Conservation (phyloP, 2,329 filamentous ascomycete species). For the Paracamarosporium sp. region DNA sequence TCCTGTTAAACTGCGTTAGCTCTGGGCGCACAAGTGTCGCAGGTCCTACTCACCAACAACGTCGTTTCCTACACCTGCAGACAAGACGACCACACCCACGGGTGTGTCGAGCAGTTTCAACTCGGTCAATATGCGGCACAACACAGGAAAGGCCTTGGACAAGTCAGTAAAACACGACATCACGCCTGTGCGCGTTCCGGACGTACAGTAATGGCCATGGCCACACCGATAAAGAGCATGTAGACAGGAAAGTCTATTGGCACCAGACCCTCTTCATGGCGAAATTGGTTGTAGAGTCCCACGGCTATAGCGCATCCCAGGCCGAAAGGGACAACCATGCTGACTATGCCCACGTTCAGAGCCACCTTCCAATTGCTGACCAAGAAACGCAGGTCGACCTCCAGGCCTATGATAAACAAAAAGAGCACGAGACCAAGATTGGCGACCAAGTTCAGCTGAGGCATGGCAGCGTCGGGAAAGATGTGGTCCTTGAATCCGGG, state of each 20-base stretch:
- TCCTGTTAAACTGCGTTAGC: constrained; percentile 45
- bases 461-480: constrained; percentile 77
- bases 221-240: constrained; percentile 86
- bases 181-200: too few relatives aligned
- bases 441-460: constrained; percentile 76
- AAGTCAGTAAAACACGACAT: constrained; percentile 11
- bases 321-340: constrained; percentile 84
- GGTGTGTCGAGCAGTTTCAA: constrained; percentile 82
- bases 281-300: constrained; percentile 79
- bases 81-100: constrained; percentile 87
- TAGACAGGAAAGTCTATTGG: constrained; percentile 68
- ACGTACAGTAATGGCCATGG: constrained; percentile 84
- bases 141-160: constrained; percentile 76
- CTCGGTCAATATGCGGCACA: constrained; percentile 92
- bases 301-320: constrained; percentile 81
- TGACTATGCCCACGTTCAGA: constrained; percentile 76
- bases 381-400: constrained; percentile 82
- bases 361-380: constrained; percentile 82
- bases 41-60: constrained; percentile 64
- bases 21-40: background rate
- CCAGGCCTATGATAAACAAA: constrained; percentile 85
- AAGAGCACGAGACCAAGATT: constrained; percentile 86
- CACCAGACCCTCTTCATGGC: constrained; percentile 61
- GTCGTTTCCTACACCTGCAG: constrained; percentile 92
- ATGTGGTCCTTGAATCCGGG: constrained; percentile 78